phyloP scores from a whole-genome alignment of 306 rosid species.

The Cicer cuneatum region DNA sequence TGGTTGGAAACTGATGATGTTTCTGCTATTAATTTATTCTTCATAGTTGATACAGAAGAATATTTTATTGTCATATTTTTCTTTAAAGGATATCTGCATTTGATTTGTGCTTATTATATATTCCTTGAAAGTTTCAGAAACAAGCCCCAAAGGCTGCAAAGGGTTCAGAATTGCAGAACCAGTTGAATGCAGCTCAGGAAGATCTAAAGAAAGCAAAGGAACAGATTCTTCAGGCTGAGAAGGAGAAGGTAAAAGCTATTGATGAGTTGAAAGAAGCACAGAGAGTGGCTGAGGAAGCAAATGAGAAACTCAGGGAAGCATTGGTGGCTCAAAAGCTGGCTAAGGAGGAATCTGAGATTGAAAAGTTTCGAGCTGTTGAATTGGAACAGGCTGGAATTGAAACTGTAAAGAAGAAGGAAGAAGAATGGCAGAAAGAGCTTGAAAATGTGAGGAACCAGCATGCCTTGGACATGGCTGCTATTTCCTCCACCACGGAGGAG shows the following conservation, averaged over 20 bases:
- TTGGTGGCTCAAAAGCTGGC: conserved; percentile 81
- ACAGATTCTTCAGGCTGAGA: conserved; percentile 69
- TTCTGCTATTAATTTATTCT: conserved; percentile 27
- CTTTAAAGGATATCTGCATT: conserved; percentile 3
- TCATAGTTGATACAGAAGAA: conserved; percentile 14
- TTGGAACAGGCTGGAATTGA: conserved; percentile 92
- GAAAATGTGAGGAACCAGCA: conserved; percentile 81
- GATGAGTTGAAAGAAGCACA: conserved; percentile 84
- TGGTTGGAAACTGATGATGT: conserved; percentile 36
- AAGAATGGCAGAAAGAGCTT: conserved; percentile 80
- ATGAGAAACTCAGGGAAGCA: conserved; percentile 84
- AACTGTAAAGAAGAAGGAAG: conserved; percentile 82
- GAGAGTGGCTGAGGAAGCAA: conserved; percentile 74
- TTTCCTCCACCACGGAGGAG: conserved; percentile 80
- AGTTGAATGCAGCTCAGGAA: conserved; percentile 69
- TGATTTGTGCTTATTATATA: not conserved
- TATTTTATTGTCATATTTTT: conserved; percentile 23
- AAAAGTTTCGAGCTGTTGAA: conserved; percentile 90
- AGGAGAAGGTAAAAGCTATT: conserved; percentile 71
- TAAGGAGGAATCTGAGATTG: conserved; percentile 86
- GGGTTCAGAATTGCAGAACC: conserved; percentile 75
- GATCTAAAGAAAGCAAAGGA: conserved; percentile 93
- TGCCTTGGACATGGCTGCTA: conserved; percentile 76
- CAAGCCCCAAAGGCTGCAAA: conserved; percentile 60
- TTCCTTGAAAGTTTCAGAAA: conserved; percentile 59